phyloP scores from a whole-genome alignment of 768 basidiomycete genomes.

The Dendrothele bispora region DNA sequence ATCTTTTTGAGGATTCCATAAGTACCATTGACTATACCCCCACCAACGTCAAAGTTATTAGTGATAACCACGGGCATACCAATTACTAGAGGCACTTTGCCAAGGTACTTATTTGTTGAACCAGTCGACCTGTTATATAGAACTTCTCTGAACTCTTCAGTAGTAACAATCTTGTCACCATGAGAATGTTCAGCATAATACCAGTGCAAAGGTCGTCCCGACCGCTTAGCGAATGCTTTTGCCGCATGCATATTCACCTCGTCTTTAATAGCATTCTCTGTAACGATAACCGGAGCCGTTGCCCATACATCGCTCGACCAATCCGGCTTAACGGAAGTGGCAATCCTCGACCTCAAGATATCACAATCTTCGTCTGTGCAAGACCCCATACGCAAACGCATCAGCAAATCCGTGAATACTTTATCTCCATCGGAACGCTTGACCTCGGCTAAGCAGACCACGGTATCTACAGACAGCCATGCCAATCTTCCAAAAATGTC shows the following conservation, averaged over 20 bases:
- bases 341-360: slow-evolving; percentile 10
- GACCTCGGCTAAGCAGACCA: too few species aligned
- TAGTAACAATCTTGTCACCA: background rate
- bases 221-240: slow-evolving; percentile 7
- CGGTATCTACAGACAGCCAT: too few species aligned
- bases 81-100: too few species aligned
- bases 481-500: slow-evolving; percentile 13
- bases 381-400: slow-evolving; percentile 8
- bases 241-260: slow-evolving; percentile 20
- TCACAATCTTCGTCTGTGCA: slow-evolving; percentile 15
- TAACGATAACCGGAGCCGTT: slow-evolving; percentile 19
- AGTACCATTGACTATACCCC: slow-evolving; percentile 12
- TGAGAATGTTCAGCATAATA: slow-evolving; percentile 17
- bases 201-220: slow-evolving; percentile 2
- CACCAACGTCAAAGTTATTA: too few species aligned
- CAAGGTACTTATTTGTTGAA: slow-evolving; percentile 12
- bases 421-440: too few species aligned
- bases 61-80: too few species aligned
- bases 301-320: slow-evolving; percentile 3
- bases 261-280: slow-evolving; percentile 23
- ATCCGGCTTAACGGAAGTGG: background rate
- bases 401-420: slow-evolving; percentile 4
- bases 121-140: slow-evolving; percentile 14
- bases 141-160: background rate
- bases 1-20: too few species aligned